Conservation (phyloP, 2,329 filamentous ascomycete genomes). For the Sporothrix variecibatus region DNA sequence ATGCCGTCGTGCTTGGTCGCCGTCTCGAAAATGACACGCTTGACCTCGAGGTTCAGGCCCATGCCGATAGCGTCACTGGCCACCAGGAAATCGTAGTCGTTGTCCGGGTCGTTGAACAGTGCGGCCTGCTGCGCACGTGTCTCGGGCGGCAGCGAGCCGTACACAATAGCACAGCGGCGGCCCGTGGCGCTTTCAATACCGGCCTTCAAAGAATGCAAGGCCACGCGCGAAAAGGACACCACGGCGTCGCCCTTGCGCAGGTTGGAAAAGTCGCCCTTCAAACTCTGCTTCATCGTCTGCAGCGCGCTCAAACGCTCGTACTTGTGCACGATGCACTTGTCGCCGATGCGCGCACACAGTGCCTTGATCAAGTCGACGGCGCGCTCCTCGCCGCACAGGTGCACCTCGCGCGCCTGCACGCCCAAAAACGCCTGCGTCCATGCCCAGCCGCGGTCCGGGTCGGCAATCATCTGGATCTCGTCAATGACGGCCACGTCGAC, state of each 20-base stretch:
- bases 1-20: constrained; percentile 70
- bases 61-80: constrained; percentile 84
- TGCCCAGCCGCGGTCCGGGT: constrained; percentile 79
- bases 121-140: constrained; percentile 88
- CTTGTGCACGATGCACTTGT: constrained; percentile 76
- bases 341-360: constrained; percentile 76
- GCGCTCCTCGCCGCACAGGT: constrained; percentile 89
- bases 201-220: constrained; percentile 76
- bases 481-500: constrained; percentile 95
- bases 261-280: constrained; percentile 63
- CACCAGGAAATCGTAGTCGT: constrained; percentile 91
- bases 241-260: constrained; percentile 89
- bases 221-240: constrained; percentile 80
- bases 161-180: constrained; percentile 85
- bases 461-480: constrained; percentile 96
- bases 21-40: constrained; percentile 84
- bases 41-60: constrained; percentile 92
- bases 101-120: constrained; percentile 92
- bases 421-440: constrained; percentile 93
- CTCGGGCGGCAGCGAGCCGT: constrained; percentile 88
- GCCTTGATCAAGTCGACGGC: constrained; percentile 76
- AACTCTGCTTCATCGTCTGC: constrained; percentile 62
- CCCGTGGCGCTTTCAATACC: constrained; percentile 76
- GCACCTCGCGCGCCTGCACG: constrained; percentile 82
- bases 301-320: constrained; percentile 85